Evolutionary conservation across 768 basidiomycete species (phyloP).

Genomic region (Holtermanniella nyarrowii): DNA sequence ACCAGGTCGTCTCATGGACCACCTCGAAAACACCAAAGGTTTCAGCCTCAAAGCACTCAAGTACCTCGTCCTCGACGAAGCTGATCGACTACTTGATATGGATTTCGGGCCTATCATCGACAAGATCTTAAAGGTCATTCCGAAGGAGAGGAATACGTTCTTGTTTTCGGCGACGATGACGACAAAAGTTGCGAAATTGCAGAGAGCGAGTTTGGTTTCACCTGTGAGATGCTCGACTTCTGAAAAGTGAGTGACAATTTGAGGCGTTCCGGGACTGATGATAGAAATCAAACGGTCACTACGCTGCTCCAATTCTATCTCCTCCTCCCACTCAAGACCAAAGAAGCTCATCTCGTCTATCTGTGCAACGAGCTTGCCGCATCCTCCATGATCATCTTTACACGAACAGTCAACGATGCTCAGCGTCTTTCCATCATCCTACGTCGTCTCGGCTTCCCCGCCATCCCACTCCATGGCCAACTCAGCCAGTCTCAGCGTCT

Average conservation of each 20-base stretch:
- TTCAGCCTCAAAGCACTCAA: constrained; percentile 76
- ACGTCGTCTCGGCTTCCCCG: constrained; percentile 81
- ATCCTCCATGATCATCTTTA: constrained; percentile 92
- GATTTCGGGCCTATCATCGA: constrained; percentile 94
- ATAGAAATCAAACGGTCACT: constrained; percentile 90
- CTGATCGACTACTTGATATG: constrained; percentile 88
- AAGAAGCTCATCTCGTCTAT: constrained; percentile 83
- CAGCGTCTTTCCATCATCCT: constrained; percentile 80
- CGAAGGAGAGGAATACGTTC: constrained; percentile 87
- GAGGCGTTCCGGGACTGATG: not conserved
- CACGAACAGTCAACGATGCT: constrained; percentile 86
- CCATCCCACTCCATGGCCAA: constrained; percentile 91
- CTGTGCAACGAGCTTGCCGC: constrained; percentile 78
- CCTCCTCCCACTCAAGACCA: constrained; percentile 79
- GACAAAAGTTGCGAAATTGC: constrained; percentile 91
- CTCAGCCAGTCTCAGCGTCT: constrained; percentile 86
- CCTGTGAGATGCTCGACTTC: constrained; percentile 91
- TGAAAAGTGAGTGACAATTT: constrained; percentile 56
- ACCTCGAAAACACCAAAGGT: constrained; percentile 94
- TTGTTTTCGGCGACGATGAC: constrained; percentile 99
- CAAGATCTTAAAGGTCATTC: constrained; percentile 89
- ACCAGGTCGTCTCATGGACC: constrained; percentile 83
- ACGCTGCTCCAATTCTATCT: constrained; percentile 93
- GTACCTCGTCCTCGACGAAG: constrained; percentile 94
- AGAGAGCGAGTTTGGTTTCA: constrained; percentile 82